Conservation (phyloP, 345 rosid species). For the Acer negundo region DNA sequence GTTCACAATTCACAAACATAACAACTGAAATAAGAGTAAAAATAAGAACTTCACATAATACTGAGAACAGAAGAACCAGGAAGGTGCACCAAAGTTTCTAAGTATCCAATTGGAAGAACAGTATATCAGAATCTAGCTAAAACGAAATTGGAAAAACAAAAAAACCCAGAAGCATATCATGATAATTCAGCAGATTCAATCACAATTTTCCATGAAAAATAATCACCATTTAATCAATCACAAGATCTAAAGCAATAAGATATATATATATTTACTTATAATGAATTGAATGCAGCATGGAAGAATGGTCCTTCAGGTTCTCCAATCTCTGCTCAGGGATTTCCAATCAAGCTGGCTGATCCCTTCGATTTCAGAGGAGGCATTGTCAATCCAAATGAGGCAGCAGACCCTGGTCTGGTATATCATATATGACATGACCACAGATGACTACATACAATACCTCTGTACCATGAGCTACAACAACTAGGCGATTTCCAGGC, state of each 20-base stretch:
- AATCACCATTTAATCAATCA: not conserved
- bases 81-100: too few relatives aligned
- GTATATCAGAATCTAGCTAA: too few relatives aligned
- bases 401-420: slow-evolving; percentile 31
- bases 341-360: slow-evolving; percentile 10
- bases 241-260: not conserved
- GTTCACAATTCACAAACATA: too few relatives aligned
- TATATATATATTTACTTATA: too few relatives aligned
- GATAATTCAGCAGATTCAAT: not conserved
- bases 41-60: too few relatives aligned
- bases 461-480: slow-evolving; percentile 24
- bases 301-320: slow-evolving; percentile 33
- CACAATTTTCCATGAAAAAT: not conserved
- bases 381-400: slow-evolving; percentile 26
- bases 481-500: not conserved
- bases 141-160: too few relatives aligned
- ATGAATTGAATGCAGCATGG: slow-evolving; percentile 28
- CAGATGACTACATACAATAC: slow-evolving; percentile 24
- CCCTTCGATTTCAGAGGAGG: slow-evolving; percentile 36
- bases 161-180: too few relatives aligned
- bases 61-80: too few relatives aligned
- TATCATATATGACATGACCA: slow-evolving; percentile 33
- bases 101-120: too few relatives aligned
- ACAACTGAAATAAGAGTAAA: too few relatives aligned
- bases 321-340: slow-evolving; percentile 6